Conservation (phyloP, 208 protist species). For the Spongospora subterranea region DNA sequence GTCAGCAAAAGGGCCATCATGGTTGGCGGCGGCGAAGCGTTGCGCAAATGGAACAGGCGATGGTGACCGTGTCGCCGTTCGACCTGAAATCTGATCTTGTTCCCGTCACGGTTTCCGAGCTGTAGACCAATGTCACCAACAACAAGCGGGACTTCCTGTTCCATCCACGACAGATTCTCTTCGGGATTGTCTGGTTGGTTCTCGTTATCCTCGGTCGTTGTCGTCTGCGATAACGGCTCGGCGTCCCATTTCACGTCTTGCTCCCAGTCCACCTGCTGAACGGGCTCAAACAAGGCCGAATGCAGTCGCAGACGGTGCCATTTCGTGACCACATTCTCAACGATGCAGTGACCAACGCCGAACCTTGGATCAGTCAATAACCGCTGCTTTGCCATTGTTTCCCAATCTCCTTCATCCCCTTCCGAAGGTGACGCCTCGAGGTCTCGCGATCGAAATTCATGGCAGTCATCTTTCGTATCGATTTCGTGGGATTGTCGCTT, state of each 20-base stretch:
- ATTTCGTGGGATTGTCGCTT: not conserved
- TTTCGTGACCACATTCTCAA: not conserved
- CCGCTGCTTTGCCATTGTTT: not conserved
- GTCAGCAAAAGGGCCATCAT: not conserved
- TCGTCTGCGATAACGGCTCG: not conserved
- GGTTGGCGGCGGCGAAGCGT: not conserved
- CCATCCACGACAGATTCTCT: not conserved
- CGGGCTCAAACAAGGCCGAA: not conserved
- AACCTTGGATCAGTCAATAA: not conserved
- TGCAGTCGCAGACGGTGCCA: not conserved
- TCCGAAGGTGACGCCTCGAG: not conserved
- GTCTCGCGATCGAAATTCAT: not conserved
- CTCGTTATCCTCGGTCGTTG: not conserved
- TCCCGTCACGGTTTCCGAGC: not conserved
- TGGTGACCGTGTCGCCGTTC: slow-evolving; percentile 11
- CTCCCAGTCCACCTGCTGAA: slow-evolving; percentile 15
- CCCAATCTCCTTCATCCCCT: not conserved
- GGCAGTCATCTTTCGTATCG: not conserved
- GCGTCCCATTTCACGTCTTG: not conserved
- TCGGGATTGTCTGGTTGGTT: not conserved
- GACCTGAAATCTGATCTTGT: not conserved
- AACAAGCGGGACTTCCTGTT: not conserved
- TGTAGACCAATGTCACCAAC: not conserved
- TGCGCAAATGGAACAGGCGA: not conserved
- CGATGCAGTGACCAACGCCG: not conserved